A percentile compares a stretch with the other conserved stretches of the same genome.
Evolutionary conservation across 176 grass and related monocot species (phyloP).

Genomic region (Cenchrus americanus): DNA sequence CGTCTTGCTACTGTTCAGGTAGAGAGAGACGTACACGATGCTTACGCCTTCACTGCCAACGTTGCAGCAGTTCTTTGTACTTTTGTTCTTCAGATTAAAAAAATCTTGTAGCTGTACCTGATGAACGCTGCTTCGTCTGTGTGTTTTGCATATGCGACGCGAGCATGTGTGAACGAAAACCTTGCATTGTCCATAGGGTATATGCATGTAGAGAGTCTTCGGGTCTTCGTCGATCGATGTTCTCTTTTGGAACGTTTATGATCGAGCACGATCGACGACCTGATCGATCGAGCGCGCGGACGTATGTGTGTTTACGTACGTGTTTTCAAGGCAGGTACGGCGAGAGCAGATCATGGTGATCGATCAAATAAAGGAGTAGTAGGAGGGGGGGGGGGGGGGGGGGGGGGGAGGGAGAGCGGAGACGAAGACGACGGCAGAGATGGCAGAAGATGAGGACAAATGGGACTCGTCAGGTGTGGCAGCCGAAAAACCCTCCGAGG

Average conservation of each 20-base stretch:
- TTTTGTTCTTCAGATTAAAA: too few species aligned
- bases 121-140: not conserved
- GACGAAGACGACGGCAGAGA: not conserved
- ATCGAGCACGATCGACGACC: not conserved
- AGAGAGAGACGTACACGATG: not conserved
- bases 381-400: too few species aligned
- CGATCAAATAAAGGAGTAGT: not conserved
- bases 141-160: not conserved
- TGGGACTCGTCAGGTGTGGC: not conserved
- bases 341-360: too few species aligned
- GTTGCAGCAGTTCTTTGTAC: not conserved
- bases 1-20: not conserved
- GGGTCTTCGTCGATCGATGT: not conserved
- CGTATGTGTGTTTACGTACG: constrained; percentile 6
- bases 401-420: too few species aligned
- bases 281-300: not conserved
- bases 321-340: not conserved
- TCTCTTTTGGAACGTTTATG: not conserved
- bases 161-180: not conserved
- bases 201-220: not conserved
- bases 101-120: too few species aligned
- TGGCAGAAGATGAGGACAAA: not conserved
- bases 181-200: not conserved
- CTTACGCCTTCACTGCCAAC: not conserved
- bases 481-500: constrained; percentile 39